These are phyloP conservation scores for Pleurotus platypus DNA, from an alignment of 768 basidiomycete species.

Conservation along the genomic window DNA sequence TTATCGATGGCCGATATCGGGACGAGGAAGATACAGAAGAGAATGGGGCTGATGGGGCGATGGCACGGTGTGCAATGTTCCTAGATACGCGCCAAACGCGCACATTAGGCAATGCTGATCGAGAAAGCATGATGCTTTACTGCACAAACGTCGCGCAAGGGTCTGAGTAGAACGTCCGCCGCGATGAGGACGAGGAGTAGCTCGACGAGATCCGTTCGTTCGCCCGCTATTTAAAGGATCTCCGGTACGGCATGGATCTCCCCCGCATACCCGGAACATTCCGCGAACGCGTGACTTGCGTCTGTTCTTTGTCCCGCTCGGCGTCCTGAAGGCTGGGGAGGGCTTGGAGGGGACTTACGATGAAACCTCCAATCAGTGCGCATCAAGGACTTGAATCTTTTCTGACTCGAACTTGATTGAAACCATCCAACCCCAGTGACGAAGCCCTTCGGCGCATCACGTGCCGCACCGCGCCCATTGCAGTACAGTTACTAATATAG, in stretches of 20 bases:
- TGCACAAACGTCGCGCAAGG: constrained; percentile 4
- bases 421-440: no score
- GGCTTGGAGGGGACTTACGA: no score
- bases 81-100: constrained; percentile 1
- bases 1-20: constrained; percentile 26
- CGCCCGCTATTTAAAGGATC: background rate
- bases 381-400: no score
- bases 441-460: no score
- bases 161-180: background rate
- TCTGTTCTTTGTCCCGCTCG: background rate
- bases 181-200: constrained; percentile 4
- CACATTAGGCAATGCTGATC: constrained; percentile 4
- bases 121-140: constrained; percentile 6
- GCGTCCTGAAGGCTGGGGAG: no score
- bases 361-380: no score
- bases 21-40: constrained; percentile 8
- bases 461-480: no score
- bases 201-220: constrained; percentile 1
- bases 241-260: background rate
- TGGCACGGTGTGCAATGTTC: background rate
- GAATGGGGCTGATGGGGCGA: constrained; percentile 7
- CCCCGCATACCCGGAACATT: background rate
- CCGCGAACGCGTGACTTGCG: background rate
- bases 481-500: no score
- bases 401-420: no score